Evolutionary conservation across 2,329 filamentous ascomycete genomes (phyloP).

Genomic region (Phyllosticta capitalensis): DNA sequence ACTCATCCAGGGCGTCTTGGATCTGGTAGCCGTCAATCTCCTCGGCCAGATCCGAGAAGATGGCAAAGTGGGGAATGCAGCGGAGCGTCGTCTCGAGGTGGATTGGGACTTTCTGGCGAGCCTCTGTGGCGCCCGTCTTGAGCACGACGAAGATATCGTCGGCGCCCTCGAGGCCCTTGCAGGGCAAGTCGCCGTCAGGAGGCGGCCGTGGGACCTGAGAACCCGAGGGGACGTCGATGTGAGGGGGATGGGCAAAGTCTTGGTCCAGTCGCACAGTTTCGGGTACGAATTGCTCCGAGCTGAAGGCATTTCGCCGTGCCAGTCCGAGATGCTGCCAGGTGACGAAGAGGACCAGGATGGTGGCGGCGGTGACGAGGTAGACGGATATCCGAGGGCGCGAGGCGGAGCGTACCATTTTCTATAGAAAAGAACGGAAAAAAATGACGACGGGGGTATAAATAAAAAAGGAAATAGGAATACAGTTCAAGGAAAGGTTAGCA

Average conservation of each 20-base stretch:
- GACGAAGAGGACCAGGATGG: constrained; percentile 4
- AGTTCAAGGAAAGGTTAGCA: background rate
- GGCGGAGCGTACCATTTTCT: background rate
- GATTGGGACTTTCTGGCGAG: constrained; percentile 47
- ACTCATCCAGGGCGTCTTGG: constrained; percentile 36
- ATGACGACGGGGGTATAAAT: background rate
- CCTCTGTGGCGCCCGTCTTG: constrained; percentile 52
- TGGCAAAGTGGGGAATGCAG: constrained; percentile 46
- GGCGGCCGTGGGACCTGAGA: background rate
- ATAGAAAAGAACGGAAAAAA: background rate
- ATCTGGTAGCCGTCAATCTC: constrained; percentile 42
- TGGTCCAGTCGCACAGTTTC: constrained; percentile 10
- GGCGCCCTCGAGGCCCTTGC: constrained; percentile 24
- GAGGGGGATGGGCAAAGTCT: constrained; percentile 2
- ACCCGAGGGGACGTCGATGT: background rate
- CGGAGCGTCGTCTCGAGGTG: constrained; percentile 48
- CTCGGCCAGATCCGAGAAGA: constrained; percentile 52
- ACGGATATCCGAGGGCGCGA: constrained; percentile 5
- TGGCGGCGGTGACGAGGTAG: constrained; percentile 9
- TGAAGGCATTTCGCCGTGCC: background rate
- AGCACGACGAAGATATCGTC: constrained; percentile 49
- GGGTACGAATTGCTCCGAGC: constrained; percentile 5
- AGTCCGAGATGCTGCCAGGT: constrained; percentile 6
- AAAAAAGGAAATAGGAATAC: background rate
- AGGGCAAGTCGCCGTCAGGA: constrained; percentile 10